Conservation (phyloP, 768 basidiomycete species). For the Naematelia aurantialba region DNA sequence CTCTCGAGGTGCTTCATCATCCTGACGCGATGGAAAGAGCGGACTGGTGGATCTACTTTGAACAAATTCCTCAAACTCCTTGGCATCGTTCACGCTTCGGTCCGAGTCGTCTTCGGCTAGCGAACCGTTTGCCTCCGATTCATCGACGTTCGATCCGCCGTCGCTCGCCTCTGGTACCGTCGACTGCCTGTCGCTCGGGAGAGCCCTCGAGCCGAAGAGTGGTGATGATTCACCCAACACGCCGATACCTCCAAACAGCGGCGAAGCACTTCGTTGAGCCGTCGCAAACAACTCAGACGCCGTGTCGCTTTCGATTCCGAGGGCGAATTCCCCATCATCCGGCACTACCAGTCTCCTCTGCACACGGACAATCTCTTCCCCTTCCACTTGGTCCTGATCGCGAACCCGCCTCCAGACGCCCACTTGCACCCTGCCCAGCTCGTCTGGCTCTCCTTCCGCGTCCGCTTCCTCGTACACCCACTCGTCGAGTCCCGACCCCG, state of each 20-base stretch:
- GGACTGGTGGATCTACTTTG: neutral
- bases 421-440: neutral
- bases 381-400: too few relatives aligned
- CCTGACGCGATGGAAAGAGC: neutral
- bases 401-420: neutral
- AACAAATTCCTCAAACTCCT: neutral
- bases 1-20: too few relatives aligned
- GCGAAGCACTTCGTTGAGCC: neutral
- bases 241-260: neutral
- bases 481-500: neutral
- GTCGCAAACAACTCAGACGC: conserved; percentile 1
- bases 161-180: too few relatives aligned
- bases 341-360: conserved; percentile 9
- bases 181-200: neutral
- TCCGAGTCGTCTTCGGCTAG: too few relatives aligned
- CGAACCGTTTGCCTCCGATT: too few relatives aligned
- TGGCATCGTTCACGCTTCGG: too few relatives aligned
- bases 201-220: conserved; percentile 8
- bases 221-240: conserved; percentile 7
- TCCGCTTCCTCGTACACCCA: neutral
- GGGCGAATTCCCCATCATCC: conserved; percentile 1
- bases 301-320: neutral
- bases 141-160: too few relatives aligned
- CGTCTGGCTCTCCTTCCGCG: neutral
- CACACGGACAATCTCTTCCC: conserved; percentile 7